Evolutionary conservation across 2,329 filamentous ascomycete species (phyloP).

Genomic region (Xylaria sp.): DNA sequence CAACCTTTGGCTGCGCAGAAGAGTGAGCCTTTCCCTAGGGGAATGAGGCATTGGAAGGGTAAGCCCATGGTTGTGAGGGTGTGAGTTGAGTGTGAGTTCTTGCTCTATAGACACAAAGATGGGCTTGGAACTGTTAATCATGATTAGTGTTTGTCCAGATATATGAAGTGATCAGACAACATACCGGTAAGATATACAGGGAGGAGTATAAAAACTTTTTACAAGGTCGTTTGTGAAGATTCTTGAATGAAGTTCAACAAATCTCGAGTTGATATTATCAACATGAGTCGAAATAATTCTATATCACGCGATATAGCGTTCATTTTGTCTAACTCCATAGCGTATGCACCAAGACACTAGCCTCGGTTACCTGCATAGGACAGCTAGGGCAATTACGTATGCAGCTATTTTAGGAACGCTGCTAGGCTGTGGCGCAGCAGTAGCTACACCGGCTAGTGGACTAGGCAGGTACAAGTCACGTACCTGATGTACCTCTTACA

Average conservation of each 20-base stretch:
- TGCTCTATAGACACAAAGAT: too few relatives aligned
- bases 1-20: conserved; percentile 71
- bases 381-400: background rate
- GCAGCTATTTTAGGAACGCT: background rate
- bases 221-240: background rate
- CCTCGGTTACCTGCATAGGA: background rate
- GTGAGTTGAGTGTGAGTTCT: background rate
- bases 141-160: background rate
- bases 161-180: background rate
- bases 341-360: background rate
- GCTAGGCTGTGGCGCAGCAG: conserved; percentile 23
- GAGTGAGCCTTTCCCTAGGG: conserved; percentile 43
- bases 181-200: background rate
- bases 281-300: background rate
- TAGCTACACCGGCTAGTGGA: conserved; percentile 2
- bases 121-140: too few relatives aligned
- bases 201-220: background rate
- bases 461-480: background rate
- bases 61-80: conserved; percentile 19
- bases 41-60: conserved; percentile 61
- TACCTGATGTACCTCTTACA: background rate
- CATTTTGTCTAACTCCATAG: background rate
- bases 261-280: background rate
- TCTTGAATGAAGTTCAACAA: background rate
- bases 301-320: background rate